Evolutionary conservation across 2,329 filamentous ascomycete species (phyloP), one percentile per base, ranked within the genome.

Genomic region (Fusarium nelsonii): DNA sequence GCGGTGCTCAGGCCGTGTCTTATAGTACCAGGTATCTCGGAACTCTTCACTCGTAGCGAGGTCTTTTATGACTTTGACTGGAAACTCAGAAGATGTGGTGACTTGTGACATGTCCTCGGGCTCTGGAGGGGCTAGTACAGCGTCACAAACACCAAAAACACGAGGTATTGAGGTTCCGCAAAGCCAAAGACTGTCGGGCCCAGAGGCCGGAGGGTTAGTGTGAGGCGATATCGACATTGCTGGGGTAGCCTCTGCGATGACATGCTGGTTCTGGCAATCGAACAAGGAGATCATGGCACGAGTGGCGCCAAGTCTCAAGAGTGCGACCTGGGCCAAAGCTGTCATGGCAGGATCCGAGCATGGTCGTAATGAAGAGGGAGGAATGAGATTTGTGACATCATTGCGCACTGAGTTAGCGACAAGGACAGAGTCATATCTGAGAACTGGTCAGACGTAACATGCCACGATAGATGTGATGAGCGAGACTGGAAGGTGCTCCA

Each of bases 211-310:
- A 2, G 84, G 52, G 4, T 51, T 58, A 2, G 68, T 53, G 1
- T 41, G 58, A 2, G 76, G 61, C 16, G 65, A 57, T 20, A 86
- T 73, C 1, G 78, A 79, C 14, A 81, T 74, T 2, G 77, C 75
- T 4, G 78, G 79, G 2, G 84, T 84, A 10, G 84, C 83, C 68
- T 87, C 85, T 54, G 84, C 84, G 16, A 87, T 75, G 20, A 87
- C 75, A 63, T 85, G 81, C 62, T 88, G 84, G 45, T 79, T 71
- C 6, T 78, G 76, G 6, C 74, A 75, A 65, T 86, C 85, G 63
- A 88, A 86, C 18, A 88, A 75, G 2, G 85, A 87, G 48, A 88
- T 79, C 23, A 86, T 69, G 16, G 79, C 76, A 32, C 84, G 80
- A 20, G 77, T 73, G 6, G 77, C 78, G n/a, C 80, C 76, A 6